Evolutionary conservation across 2,329 filamentous ascomycete genomes (phyloP).

Genomic region (Amphichorda felina): DNA sequence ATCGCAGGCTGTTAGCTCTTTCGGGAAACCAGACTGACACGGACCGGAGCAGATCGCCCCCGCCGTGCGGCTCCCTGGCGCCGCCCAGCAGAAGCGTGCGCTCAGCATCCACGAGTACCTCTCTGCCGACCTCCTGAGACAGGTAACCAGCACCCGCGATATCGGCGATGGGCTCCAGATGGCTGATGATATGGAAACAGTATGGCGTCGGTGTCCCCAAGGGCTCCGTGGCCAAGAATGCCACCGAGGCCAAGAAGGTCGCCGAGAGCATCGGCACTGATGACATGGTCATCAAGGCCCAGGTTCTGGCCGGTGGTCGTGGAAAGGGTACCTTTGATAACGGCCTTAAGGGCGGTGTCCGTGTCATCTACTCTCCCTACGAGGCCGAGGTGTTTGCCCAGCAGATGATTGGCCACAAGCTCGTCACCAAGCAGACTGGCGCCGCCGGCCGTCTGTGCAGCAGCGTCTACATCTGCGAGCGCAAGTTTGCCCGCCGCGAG

Average conservation of each 20-base stretch:
- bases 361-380: conserved; percentile 96
- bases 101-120: conserved; percentile 98
- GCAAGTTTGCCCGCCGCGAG: conserved; percentile 97
- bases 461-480: conserved; percentile 97
- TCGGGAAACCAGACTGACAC: too few species aligned
- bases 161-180: conserved; percentile 4
- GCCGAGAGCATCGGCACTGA: conserved; percentile 85
- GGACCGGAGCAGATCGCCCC: conserved; percentile 19
- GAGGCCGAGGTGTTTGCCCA: conserved; percentile 94
- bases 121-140: conserved; percentile 78
- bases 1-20: too few species aligned
- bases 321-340: conserved; percentile 98
- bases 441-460: conserved; percentile 88
- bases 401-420: conserved; percentile 99
- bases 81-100: conserved; percentile 70
- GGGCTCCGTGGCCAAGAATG: conserved; percentile 72
- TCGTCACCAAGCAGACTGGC: conserved; percentile 98
- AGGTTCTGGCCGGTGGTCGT: conserved; percentile 93
- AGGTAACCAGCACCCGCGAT: conserved; percentile 32
- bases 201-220: conserved; percentile 92
- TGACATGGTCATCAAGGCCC: conserved; percentile 99
- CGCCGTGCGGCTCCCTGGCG: conserved; percentile 47
- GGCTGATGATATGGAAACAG: conserved; percentile 28
- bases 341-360: conserved; percentile 95
- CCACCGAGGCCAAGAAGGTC: conserved; percentile 81